phyloP scores from a whole-genome alignment of 805 yeast genomes.

The Candida methanosorbosa region DNA sequence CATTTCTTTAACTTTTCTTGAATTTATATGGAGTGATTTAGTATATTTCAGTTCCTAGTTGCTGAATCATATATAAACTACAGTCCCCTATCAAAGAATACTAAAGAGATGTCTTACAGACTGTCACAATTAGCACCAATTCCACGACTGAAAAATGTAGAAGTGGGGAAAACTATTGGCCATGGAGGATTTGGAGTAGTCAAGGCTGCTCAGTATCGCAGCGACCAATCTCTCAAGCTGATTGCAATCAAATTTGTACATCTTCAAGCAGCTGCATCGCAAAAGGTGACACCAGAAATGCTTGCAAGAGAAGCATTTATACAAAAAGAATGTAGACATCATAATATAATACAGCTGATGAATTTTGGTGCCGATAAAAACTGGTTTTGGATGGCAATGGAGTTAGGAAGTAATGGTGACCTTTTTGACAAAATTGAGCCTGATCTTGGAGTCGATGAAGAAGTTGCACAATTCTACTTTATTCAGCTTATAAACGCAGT shows the following conservation, averaged over 20 bases:
- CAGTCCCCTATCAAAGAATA: no score
- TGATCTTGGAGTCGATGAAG: constrained; percentile 58
- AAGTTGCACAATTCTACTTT: constrained; percentile 61
- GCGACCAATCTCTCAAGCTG: constrained; percentile 25
- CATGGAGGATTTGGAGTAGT: constrained; percentile 65
- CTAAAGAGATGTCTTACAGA: constrained; percentile 22
- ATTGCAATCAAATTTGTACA: constrained; percentile 56
- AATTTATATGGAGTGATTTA: no score
- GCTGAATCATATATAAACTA: no score
- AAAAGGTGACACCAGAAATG: constrained; percentile 21
- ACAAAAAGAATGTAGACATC: constrained; percentile 55
- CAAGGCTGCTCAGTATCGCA: constrained; percentile 34
- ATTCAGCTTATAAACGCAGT: constrained; percentile 56
- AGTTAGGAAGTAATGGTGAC: constrained; percentile 68
- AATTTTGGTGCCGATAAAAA: constrained; percentile 45
- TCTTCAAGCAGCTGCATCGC: constrained; percentile 22
- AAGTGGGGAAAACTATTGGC: constrained; percentile 46
- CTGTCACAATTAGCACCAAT: constrained; percentile 39
- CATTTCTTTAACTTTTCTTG: no score
- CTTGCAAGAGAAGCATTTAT: constrained; percentile 46
- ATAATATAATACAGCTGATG: constrained; percentile 47
- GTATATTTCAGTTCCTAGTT: no score
- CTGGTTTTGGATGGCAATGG: constrained; percentile 62
- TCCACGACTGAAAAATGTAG: constrained; percentile 39
- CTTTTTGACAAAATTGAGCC: constrained; percentile 74